Evolutionary conservation across 352 stramenopile genomes (phyloP).

Genomic region (Lagenidium giganteum): DNA sequence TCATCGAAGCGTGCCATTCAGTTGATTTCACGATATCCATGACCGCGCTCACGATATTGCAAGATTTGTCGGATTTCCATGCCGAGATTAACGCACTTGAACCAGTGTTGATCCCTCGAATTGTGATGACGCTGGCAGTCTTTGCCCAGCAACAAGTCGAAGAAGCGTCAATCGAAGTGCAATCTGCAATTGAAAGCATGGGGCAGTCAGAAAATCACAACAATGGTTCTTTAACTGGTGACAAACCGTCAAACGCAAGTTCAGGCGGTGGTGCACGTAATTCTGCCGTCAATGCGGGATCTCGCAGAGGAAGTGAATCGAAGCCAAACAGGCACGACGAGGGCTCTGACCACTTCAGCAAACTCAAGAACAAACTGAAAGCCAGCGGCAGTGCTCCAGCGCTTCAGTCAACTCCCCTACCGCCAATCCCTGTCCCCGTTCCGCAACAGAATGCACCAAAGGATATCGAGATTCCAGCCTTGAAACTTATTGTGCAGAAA

Average conservation of each 20-base stretch:
- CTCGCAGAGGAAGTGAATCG: slow-evolving; percentile 6
- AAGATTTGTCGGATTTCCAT: slow-evolving; percentile 77
- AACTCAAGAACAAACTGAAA: slow-evolving; percentile 71
- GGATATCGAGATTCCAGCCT: slow-evolving; percentile 59
- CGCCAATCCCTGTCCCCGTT: slow-evolving; percentile 12
- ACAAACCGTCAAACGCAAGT: slow-evolving; percentile 23
- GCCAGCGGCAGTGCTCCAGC: too few species aligned
- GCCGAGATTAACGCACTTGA: slow-evolving; percentile 65
- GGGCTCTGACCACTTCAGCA: slow-evolving; percentile 49
- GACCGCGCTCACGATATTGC: slow-evolving; percentile 67
- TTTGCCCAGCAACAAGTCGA: slow-evolving; percentile 86
- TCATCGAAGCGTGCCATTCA: slow-evolving; percentile 77
- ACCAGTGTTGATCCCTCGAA: slow-evolving; percentile 60
- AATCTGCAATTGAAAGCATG: slow-evolving; percentile 63
- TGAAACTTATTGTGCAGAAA: slow-evolving; percentile 79
- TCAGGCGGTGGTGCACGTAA: slow-evolving; percentile 13
- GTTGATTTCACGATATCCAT: slow-evolving; percentile 75
- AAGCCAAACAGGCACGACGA: slow-evolving; percentile 21
- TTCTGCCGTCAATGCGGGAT: background rate
- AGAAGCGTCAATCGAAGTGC: slow-evolving; percentile 83
- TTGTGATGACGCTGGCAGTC: slow-evolving; percentile 83
- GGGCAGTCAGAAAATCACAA: slow-evolving; percentile 12
- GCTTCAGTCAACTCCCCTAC: too few species aligned
- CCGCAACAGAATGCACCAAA: slow-evolving; percentile 18
- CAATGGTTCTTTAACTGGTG: slow-evolving; percentile 5